Base-by-base conservation (phyloP, 1,284 basidiomycete species). In the Athelia sp. region DNA sequence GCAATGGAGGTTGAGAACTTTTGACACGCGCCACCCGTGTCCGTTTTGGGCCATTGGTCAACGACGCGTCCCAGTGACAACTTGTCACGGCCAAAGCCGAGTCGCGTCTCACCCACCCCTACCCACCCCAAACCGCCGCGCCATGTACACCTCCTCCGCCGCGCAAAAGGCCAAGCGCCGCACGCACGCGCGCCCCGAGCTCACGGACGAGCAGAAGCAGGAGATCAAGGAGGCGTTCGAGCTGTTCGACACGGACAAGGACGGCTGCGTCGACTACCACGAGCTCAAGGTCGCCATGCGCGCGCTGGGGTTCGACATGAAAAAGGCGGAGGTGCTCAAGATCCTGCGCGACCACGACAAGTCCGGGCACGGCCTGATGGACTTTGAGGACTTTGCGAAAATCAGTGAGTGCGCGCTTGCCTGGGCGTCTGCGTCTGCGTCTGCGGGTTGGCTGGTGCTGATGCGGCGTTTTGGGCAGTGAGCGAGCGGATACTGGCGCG, bases 151-250 rank as follows among this genome's bases (percentile, higher is more conserved):
- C 24, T 76, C 80, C 10, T 79, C 84, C 31, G 84, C 84, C n/a
- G 79, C 74, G 1, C 81, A 85, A 57, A 87, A 89, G 65, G 78
- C 82, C 35, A 89, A 87, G 60, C 71, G 87, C 54, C 78, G 85
- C 52, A 74, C 82, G 1, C 84, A 87, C 54, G 48, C 79, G 29
- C 84, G 86, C 24, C 88, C 87, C 53, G 87, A 92, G 52, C 82
- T 98, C 38, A 84, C 88, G 2, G 95, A 98, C 51, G 95, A 98
- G 65, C 95, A 98, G 67, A 90, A 93, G 60, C 88, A 93, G 62
- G 96, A 99, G 72, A 97, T 99, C 59, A 94, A 94, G 65, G 97
- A 99, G 65, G 97, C 97, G 0, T 99, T 99, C 63, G 95, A 98
- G 68, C 84, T 99, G 50, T 99, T 99, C 64, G 97, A 99, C 72